These are phyloP conservation scores for Globisporangium carolinianum DNA, from an alignment of 352 stramenopile genomes.

Conservation along the genomic window DNA sequence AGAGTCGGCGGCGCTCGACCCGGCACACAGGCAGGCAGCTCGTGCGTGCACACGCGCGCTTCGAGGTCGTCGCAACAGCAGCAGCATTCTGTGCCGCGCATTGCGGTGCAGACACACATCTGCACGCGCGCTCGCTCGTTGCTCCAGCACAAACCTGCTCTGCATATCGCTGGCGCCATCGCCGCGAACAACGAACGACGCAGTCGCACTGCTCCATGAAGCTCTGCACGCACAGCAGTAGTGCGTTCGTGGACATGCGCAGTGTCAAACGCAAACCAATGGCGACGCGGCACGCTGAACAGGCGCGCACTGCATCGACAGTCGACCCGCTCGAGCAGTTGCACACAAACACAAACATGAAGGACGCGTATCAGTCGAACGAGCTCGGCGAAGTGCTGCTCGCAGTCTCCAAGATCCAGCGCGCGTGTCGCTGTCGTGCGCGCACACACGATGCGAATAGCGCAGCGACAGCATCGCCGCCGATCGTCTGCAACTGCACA, in stretches of 20 bases:
- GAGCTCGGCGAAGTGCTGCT: slow-evolving; percentile 56
- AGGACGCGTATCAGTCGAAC: slow-evolving; percentile 10
- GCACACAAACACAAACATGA: slow-evolving; percentile 11
- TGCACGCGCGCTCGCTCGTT: too few relatives aligned
- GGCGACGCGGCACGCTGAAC: slow-evolving; percentile 1
- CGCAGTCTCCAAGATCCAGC: slow-evolving; percentile 21
- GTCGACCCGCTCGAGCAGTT: background rate
- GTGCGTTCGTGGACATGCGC: slow-evolving; percentile 4
- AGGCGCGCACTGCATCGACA: background rate
- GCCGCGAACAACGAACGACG: background rate
- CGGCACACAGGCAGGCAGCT: too few relatives aligned
- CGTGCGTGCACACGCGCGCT: too few relatives aligned
- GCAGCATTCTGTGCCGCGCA: too few relatives aligned
- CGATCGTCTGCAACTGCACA: slow-evolving; percentile 9
- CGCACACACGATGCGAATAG: slow-evolving; percentile 1
- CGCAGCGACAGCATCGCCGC: slow-evolving; percentile 4
- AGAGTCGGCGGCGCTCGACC: too few relatives aligned
- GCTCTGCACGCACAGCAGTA: slow-evolving; percentile 7
- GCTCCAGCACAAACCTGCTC: too few relatives aligned
- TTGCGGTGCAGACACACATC: too few relatives aligned
- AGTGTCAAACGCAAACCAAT: slow-evolving; percentile 1
- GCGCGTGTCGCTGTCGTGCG: slow-evolving; percentile 1
- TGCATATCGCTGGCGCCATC: background rate
- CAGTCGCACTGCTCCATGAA: slow-evolving; percentile 2
- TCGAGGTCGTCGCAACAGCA: too few relatives aligned